Percentiles rank a stretch among this genome's conserved stretches.
Conservation (phyloP, 2,329 filamentous ascomycete species). For the Phoma sp. region DNA sequence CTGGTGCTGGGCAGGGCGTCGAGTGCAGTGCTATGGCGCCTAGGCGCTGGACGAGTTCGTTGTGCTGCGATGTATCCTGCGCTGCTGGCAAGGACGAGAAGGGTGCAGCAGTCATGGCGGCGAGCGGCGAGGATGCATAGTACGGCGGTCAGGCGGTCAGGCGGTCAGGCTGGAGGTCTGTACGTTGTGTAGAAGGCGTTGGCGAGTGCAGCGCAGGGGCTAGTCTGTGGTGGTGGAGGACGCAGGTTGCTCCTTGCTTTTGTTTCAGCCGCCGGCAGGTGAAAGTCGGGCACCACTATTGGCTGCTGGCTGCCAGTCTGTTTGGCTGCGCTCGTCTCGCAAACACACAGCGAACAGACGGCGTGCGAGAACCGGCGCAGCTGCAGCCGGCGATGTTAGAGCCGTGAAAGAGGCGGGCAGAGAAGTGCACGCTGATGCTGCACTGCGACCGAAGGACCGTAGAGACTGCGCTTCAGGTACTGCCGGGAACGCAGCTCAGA, state of each 20-base stretch:
- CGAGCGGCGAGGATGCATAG: constrained; percentile 38
- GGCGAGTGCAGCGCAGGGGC: constrained; percentile 19
- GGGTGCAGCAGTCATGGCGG: constrained; percentile 37
- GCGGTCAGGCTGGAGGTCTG: constrained; percentile 22
- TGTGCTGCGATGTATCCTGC: constrained; percentile 13
- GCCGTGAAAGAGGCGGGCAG: constrained; percentile 6
- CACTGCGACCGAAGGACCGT: constrained; percentile 20
- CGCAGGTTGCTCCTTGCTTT: constrained; percentile 41
- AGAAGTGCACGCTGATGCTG: constrained; percentile 17
- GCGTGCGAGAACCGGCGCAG: constrained; percentile 26
- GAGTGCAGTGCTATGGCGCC: constrained; percentile 28
- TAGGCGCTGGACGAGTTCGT: constrained; percentile 29
- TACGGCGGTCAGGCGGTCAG: constrained; percentile 19
- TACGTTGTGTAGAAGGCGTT: constrained; percentile 27
- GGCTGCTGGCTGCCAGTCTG: constrained; percentile 28
- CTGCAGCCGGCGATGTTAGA: constrained; percentile 14
- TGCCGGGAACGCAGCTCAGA: constrained; percentile 18
- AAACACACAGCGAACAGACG: constrained; percentile 30
- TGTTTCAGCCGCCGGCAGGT: constrained; percentile 43
- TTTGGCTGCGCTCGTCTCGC: constrained; percentile 27
- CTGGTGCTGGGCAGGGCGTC: constrained; percentile 14
- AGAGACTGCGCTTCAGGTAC: constrained; percentile 18
- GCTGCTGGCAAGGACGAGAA: constrained; percentile 23
- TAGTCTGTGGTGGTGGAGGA: constrained; percentile 27
- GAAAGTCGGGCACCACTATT: constrained; percentile 27